Evolutionary conservation across 73 alveolate genomes (phyloP), one percentile per base, ranked within the genome.

Genomic region (Paramecium sonneborni): DNA sequence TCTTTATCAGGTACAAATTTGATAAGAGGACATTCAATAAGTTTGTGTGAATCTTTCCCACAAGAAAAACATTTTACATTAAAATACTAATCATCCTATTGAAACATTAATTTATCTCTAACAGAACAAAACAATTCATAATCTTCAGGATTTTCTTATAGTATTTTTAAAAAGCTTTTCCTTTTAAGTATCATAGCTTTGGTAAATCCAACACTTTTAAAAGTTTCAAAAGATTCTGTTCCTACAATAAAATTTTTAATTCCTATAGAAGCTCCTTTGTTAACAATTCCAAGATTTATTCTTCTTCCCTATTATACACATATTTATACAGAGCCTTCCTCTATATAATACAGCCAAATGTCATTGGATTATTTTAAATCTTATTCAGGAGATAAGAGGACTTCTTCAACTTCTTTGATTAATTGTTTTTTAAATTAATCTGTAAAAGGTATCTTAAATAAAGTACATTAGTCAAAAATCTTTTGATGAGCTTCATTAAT

Each of bases 81-180:
- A 72, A 58, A 86, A 32, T 21, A 24, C 23, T 26, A 38, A 57
- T 41, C 69, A 34, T 37, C 69, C 30, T 67, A 10, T 57, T 86
- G 8, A 24, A 86, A 86, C 12, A 86, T 37, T 12, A 86, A 56
- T 20, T 86, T 38, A 18, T 86, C 93, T 46, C 74, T 62, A 12
- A 86, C 15, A n/a, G 57, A 46, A 34, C 93, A 86, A 86, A 86
- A 86, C 39, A 62, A 46, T 67, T 86, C 62, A 58, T 86, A 58
- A 34, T 86, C 93, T 23, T 57, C 41, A 12, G 82, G 88, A 30
- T 32, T 30, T 20, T 86, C 93, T 38, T 86, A 41, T 20, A 86
- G 14, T 0, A 86, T 62, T 37, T 28, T 41, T 43, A 86, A 57
- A 10, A 86, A 86, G 11, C 44, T 35, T 11, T 32, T 52, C 23